phyloP scores from a whole-genome alignment of 108 stramenopile species.

The Ochromonas danica region DNA sequence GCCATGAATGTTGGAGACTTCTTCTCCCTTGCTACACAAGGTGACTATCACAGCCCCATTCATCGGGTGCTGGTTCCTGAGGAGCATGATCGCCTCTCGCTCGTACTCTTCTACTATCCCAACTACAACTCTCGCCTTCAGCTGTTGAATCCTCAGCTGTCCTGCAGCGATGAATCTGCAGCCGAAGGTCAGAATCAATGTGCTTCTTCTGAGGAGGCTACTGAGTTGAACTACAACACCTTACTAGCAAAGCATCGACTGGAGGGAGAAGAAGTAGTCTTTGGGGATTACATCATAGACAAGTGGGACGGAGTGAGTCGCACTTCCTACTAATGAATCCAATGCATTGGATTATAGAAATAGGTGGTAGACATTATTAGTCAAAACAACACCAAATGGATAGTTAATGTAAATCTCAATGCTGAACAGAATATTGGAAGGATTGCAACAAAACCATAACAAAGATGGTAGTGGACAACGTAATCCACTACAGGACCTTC shows the following conservation, averaged over 20 bases:
- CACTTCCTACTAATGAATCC: too few relatives aligned
- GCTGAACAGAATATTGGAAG: too few relatives aligned
- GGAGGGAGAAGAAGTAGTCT: not conserved
- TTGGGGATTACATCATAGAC: constrained; percentile 25
- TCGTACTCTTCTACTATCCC: constrained; percentile 2
- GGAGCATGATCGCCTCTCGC: not conserved
- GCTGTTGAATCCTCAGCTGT: not conserved
- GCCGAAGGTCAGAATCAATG: not conserved
- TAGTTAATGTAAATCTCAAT: too few relatives aligned
- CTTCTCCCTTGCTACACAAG: not conserved
- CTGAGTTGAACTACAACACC: not conserved
- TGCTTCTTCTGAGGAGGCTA: not conserved
- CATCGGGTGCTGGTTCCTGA: not conserved
- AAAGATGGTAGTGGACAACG: too few relatives aligned
- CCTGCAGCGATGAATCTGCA: not conserved
- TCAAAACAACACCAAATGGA: too few relatives aligned
- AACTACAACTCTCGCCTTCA: not conserved
- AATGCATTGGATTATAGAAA: too few relatives aligned
- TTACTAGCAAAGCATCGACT: not conserved
- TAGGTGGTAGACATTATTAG: too few relatives aligned
- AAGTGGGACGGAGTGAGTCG: constrained; percentile 6
- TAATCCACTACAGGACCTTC: too few relatives aligned
- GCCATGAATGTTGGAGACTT: constrained; percentile 9
- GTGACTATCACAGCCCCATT: not conserved
- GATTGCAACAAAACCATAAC: too few relatives aligned